These are phyloP conservation scores for Phytophthora vignae DNA, from an alignment of 352 stramenopile genomes.

Conservation along the genomic window DNA sequence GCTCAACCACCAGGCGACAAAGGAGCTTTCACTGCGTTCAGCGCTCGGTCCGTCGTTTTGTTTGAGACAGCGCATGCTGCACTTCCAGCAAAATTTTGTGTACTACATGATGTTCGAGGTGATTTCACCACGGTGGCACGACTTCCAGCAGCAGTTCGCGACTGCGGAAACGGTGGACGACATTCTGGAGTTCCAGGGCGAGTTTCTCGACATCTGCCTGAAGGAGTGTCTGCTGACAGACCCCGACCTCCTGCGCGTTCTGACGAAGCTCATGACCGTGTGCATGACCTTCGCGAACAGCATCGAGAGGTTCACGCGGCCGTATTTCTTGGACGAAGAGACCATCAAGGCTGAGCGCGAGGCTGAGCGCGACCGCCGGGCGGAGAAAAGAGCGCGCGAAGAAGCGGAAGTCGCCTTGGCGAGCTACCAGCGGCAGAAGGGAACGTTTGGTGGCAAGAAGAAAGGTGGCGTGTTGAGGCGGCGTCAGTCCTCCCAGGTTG, in stretches of 20 bases:
- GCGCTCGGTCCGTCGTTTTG: slow-evolving; percentile 94
- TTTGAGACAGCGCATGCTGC: slow-evolving; percentile 98
- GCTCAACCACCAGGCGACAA: slow-evolving; percentile 95
- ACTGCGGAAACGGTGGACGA: slow-evolving; percentile 93
- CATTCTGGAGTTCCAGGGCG: slow-evolving; percentile 93
- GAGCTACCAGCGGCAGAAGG: slow-evolving; percentile 62
- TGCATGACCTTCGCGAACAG: slow-evolving; percentile 96
- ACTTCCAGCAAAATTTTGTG: slow-evolving; percentile 99
- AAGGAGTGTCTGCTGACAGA: slow-evolving; percentile 98
- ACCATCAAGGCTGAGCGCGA: slow-evolving; percentile 87
- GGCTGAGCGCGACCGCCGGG: slow-evolving; percentile 75
- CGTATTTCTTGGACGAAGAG: slow-evolving; percentile 87
- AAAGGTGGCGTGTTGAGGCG: slow-evolving; percentile 64
- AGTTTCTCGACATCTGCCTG: slow-evolving; percentile 96
- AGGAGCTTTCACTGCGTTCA: slow-evolving; percentile 89
- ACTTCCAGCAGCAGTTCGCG: slow-evolving; percentile 88
- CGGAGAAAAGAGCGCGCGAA: slow-evolving; percentile 81
- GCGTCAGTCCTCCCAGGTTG: slow-evolving; percentile 75
- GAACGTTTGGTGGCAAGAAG: slow-evolving; percentile 55
- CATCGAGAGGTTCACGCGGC: slow-evolving; percentile 92
- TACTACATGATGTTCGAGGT: slow-evolving; percentile 99
- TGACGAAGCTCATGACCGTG: slow-evolving; percentile 97
- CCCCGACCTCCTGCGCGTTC: slow-evolving; percentile 92
- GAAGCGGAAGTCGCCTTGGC: slow-evolving; percentile 80
- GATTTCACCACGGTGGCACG: slow-evolving; percentile 94